phyloP scores from a whole-genome alignment of 495 filamentous ascomycete species.

The Neurospora pannonica region DNA sequence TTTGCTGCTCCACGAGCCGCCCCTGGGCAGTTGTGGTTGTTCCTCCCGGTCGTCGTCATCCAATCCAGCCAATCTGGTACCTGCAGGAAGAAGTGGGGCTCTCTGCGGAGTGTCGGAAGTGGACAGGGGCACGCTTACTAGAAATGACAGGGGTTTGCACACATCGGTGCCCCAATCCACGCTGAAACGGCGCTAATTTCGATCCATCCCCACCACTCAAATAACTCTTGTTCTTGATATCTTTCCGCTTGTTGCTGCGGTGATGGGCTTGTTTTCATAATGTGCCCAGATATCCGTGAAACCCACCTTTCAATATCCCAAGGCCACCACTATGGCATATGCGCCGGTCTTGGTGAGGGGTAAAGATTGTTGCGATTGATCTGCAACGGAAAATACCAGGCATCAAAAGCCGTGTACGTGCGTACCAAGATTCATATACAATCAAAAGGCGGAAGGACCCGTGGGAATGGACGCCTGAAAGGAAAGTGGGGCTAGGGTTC shows the following conservation, averaged over 20 bases:
- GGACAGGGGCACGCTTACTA: neutral
- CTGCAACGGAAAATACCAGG: neutral
- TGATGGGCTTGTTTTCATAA: neutral
- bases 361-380: neutral
- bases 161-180: neutral
- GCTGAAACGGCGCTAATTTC: slow-evolving; percentile 14
- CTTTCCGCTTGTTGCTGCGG: neutral
- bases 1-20: neutral
- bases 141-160: neutral
- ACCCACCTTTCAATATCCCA: neutral
- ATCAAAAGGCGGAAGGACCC: neutral
- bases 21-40: neutral
- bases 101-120: neutral
- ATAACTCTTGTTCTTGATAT: neutral
- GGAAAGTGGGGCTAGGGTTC: neutral
- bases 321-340: neutral
- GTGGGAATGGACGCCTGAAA: neutral
- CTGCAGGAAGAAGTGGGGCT: slow-evolving; percentile 17
- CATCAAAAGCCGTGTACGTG: neutral
- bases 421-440: neutral
- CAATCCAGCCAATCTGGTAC: slow-evolving; percentile 28
- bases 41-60: slow-evolving; percentile 18
- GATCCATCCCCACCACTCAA: neutral
- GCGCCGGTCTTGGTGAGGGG: neutral
- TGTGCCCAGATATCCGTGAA: neutral